phyloP scores from a whole-genome alignment of 2,329 filamentous ascomycete genomes.

The Colletotrichum euphorbiae region DNA sequence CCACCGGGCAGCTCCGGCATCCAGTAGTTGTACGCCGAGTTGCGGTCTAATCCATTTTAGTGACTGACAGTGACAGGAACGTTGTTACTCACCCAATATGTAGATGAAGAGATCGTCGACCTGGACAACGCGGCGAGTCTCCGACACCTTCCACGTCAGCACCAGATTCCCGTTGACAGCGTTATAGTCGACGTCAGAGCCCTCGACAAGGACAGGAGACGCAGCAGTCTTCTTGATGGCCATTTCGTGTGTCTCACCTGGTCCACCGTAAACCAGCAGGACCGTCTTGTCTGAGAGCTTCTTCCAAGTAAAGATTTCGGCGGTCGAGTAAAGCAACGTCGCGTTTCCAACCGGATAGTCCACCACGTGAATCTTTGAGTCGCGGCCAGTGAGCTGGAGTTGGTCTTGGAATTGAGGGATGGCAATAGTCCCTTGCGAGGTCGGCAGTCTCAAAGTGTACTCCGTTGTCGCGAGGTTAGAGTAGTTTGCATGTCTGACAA shows the following conservation, averaged over 20 bases:
- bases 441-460: conserved; percentile 74
- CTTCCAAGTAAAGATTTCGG: conserved; percentile 78
- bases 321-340: conserved; percentile 74
- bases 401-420: conserved; percentile 69
- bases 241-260: conserved; percentile 72
- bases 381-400: conserved; percentile 70
- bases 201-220: conserved; percentile 52
- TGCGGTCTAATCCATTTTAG: conserved; percentile 61
- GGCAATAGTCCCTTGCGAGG: conserved; percentile 59
- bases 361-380: conserved; percentile 75
- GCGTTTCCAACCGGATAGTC: conserved; percentile 73
- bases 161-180: conserved; percentile 35
- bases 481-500: conserved; percentile 75
- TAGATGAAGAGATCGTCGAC: conserved; percentile 65
- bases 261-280: conserved; percentile 72
- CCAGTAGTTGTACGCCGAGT: conserved; percentile 78
- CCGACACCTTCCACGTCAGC: conserved; percentile 63
- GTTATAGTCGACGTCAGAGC: conserved; percentile 32
- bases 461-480: conserved; percentile 65
- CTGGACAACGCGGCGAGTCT: conserved; percentile 63
- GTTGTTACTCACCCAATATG: conserved; percentile 59
- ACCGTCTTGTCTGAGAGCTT: conserved; percentile 69
- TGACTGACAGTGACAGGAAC: no score
- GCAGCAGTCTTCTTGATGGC: conserved; percentile 55
- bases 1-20: conserved; percentile 64